Evolutionary conservation across 768 basidiomycete genomes (phyloP), one percentile per base, ranked within the genome.

Genomic region (Mycena rosella): DNA sequence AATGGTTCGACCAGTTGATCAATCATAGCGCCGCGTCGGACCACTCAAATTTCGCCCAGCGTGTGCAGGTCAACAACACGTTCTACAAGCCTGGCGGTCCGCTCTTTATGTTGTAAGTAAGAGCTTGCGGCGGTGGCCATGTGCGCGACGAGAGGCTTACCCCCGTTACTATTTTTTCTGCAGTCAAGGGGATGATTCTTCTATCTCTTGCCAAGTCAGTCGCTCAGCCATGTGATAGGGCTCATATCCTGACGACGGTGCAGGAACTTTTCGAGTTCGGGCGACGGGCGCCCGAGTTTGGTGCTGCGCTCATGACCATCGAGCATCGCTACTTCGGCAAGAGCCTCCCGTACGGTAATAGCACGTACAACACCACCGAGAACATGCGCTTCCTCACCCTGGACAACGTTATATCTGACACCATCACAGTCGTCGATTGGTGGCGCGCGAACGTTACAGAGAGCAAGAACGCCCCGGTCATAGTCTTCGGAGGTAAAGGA

Each of bases 301-400:
- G 36, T 55, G 54, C 54, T 15, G 54, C 22, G 5, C 54, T 55
- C 24, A 55, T 55, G 36, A 15, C 32, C 9, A 42, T 57, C 13
- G 40, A 57, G 42, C 56, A 58, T 29, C 56, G 42, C 56, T 58
- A 58, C n/a, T 58, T 58, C 13, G 56, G 42, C 27, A 30, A 32
- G 29, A 58, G 56, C 44, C 42, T n/a, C 11, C 56, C 42, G 1
- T 58, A 30, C 42, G 56, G 42, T 17, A 58, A 58, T 40, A 29
- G 45, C 22, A 45, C 56, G 20, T 58, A 58, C 42, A 58, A 58
- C 42, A 58, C 56, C 20, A 45, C 22, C 42, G 56, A 58, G 29
- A 58, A 58, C 44, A 9, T 58, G 42, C 42, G 56, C 13, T 58
- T 58, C 56, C 56, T 58, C 20, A 58, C 56, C 18, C 42, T 58